These are phyloP conservation scores for Hymenoscyphus occultus DNA, from an alignment of 2,329 filamentous ascomycete species.

Conservation along the genomic window DNA sequence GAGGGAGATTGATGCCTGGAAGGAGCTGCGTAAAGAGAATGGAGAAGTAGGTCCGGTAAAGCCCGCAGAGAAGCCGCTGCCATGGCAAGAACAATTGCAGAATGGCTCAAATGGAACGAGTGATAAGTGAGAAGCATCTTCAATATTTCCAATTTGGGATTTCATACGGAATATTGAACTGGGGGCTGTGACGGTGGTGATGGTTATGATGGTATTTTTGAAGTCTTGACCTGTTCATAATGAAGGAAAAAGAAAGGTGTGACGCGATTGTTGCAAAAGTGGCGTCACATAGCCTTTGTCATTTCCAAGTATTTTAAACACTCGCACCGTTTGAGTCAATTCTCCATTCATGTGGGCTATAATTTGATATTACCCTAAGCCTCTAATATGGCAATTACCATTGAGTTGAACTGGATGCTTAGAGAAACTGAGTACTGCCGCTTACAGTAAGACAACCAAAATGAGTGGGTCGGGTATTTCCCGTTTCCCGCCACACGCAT, in stretches of 20 bases:
- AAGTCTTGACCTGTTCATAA: no score
- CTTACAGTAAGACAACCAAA: background rate
- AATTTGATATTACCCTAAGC: no score
- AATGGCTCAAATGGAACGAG: background rate
- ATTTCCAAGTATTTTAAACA: no score
- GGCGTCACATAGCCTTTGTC: no score
- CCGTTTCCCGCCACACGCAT: background rate
- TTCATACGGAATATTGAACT: background rate
- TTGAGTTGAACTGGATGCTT: no score
- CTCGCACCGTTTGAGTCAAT: no score
- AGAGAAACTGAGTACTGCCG: no score
- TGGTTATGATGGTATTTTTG: background rate
- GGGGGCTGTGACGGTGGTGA: background rate
- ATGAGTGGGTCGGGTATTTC: background rate
- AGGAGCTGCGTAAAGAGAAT: conserved; percentile 35
- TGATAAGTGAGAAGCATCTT: background rate
- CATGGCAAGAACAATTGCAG: conserved; percentile 38
- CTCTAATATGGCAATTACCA: no score
- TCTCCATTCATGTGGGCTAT: no score
- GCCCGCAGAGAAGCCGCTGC: conserved; percentile 39
- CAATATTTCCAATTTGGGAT: background rate
- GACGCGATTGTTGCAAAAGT: no score
- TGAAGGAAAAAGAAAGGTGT: no score
- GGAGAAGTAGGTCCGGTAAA: conserved; percentile 42
- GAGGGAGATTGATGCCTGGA: conserved; percentile 42